Base-by-base conservation (phyloP, 164 flowering plant species). In the Berberis thunbergii region DNA sequence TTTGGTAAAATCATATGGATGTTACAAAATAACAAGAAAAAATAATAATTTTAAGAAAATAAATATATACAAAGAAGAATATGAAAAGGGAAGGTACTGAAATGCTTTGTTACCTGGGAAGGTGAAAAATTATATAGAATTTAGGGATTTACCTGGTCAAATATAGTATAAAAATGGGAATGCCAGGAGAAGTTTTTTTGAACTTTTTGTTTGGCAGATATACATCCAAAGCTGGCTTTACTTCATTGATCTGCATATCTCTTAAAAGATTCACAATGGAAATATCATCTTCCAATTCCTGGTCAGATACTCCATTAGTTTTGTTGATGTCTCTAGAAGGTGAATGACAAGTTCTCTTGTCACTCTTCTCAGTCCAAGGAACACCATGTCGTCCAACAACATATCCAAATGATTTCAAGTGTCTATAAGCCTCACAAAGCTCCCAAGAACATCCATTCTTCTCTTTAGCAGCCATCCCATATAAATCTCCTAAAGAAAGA, bases 121-220 rank as follows among this genome's bases (percentile, higher is more conserved):
- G 26, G 26, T 6, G 57, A 54, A 9, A n/a, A 1, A 54, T 54
- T 12, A 54, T 55, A 26, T 6, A 1, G 10, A 26, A 9, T n/a
- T 3, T 13, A 7, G 13, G 3, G 56, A 48, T 40, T 49, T 79
- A 92, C 96, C 98, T 75, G 12, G 79, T 59, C 39, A 82, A 48
- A 72, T 73, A 83, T 56, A 90, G 70, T 56, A 79, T 57, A 72
- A 83, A 90, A 69, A 62, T 69, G 13, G 96, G 96, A 69, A 76
- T 71, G 26, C 92, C 97, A 8, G 97, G 95, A 70, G 81, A 74
- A 45, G 96, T 82, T 69, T 88, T 90, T 68, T 67, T 84, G 57
- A 94, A 94, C 65, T 81, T 83, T 82, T 87, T 81, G 68, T 94
- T 88, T 40, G 98, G 97, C 53, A 81, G 80, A 72, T 81, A 90